Conservation (phyloP, 1,284 basidiomycete species). For the Mycena sp. region DNA sequence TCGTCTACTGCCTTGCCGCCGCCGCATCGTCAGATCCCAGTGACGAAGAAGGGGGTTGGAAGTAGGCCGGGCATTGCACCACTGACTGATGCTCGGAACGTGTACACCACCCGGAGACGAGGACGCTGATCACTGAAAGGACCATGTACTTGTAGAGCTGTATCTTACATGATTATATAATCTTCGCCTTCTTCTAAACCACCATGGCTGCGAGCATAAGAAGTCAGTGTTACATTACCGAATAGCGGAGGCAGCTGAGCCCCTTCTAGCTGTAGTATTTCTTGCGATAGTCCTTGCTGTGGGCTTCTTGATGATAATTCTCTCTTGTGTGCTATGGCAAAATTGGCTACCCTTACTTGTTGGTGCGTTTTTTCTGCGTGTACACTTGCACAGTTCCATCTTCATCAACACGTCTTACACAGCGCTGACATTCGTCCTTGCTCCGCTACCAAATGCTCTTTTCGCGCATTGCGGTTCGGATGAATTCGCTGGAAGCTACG, state of each 20-base stretch:
- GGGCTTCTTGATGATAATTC: slow-evolving; percentile 97
- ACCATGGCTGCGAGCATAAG: slow-evolving; percentile 25
- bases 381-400: slow-evolving; percentile 6
- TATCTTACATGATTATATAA: background rate
- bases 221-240: slow-evolving; percentile 8
- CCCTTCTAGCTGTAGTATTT: slow-evolving; percentile 82
- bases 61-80: slow-evolving; percentile 35
- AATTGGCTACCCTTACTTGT: slow-evolving; percentile 99
- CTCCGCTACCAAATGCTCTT: slow-evolving; percentile 94
- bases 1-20: slow-evolving; percentile 46
- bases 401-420: slow-evolving; percentile 15
- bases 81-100: slow-evolving; percentile 48
- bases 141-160: too few species aligned
- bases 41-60: slow-evolving; percentile 35
- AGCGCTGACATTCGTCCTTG: slow-evolving; percentile 96
- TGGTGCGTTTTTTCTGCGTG: slow-evolving; percentile 66
- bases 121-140: too few species aligned
- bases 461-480: slow-evolving; percentile 87
- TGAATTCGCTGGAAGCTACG: slow-evolving; percentile 80
- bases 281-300: slow-evolving; percentile 96
- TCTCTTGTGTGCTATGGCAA: slow-evolving; percentile 94
- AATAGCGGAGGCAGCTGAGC: background rate
- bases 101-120: slow-evolving; percentile 41
- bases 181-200: background rate
- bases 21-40: slow-evolving; percentile 31